phyloP scores from a whole-genome alignment of 331 rosid species.

The Rhamnella rubrinervis region DNA sequence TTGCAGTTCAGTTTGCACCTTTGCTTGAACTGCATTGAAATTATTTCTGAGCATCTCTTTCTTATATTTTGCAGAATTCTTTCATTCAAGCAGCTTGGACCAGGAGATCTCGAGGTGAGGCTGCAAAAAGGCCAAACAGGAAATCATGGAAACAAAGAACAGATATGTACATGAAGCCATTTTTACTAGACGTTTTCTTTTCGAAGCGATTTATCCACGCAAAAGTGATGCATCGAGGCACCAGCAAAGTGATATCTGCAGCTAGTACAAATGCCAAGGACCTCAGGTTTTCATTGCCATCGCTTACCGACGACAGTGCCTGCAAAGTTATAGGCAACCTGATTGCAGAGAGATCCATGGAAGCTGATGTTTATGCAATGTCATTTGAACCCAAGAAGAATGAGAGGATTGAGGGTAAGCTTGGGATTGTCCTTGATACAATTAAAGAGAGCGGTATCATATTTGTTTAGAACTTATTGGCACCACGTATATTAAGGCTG shows the following conservation, averaged over 20 bases:
- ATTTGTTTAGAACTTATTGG: constrained; percentile 31
- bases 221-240: constrained; percentile 86
- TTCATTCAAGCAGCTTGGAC: constrained; percentile 80
- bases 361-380: constrained; percentile 85
- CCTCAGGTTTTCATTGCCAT: constrained; percentile 66
- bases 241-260: constrained; percentile 85
- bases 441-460: constrained; percentile 72
- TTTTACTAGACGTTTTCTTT: constrained; percentile 75
- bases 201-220: constrained; percentile 79
- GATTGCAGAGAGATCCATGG: constrained; percentile 82
- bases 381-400: constrained; percentile 73
- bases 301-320: constrained; percentile 66
- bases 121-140: constrained; percentile 60
- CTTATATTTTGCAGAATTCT: constrained; percentile 36
- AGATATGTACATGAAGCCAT: constrained; percentile 89
- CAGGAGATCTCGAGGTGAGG: constrained; percentile 82
- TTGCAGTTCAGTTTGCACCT: no score
- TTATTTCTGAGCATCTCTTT: neutral
- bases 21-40: no score
- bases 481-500: neutral
- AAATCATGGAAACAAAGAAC: constrained; percentile 89
- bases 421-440: constrained; percentile 76
- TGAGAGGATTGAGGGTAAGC: constrained; percentile 77
- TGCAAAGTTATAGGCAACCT: constrained; percentile 70
- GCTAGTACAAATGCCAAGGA: constrained; percentile 90